Percentiles rank a stretch among this genome's conserved stretches.
These are phyloP conservation scores for Kalanchoe fedtschenkoi DNA, from an alignment of 164 flowering plant species.

Conservation along the genomic window DNA sequence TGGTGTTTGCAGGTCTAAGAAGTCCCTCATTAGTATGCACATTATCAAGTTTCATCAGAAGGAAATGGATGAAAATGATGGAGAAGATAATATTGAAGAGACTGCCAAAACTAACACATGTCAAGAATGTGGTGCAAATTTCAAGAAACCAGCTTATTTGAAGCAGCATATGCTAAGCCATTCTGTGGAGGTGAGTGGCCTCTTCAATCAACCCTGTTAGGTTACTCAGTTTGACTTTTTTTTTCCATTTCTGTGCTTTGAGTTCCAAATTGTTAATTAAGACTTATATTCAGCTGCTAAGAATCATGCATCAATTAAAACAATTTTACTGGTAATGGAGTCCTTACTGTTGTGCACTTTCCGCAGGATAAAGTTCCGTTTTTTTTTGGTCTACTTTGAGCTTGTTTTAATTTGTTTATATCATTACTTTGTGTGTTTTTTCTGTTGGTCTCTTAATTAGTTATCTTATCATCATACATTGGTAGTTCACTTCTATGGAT, in stretches of 20 bases:
- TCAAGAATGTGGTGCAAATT: conserved; percentile 60
- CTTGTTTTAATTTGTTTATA: too few relatives aligned
- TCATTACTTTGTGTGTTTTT: too few relatives aligned
- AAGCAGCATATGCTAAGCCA: conserved; percentile 83
- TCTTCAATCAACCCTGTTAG: background rate
- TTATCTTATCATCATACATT: too few relatives aligned
- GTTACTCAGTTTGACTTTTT: too few relatives aligned
- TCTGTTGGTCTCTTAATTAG: too few relatives aligned
- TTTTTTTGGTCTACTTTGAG: too few relatives aligned
- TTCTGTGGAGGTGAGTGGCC: conserved; percentile 53
- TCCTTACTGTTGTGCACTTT: background rate
- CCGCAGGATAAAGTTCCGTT: too few relatives aligned
- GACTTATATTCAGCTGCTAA: too few relatives aligned
- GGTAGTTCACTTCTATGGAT: too few relatives aligned
- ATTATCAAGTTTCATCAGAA: conserved; percentile 24
- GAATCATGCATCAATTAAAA: too few relatives aligned
- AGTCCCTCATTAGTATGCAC: conserved; percentile 42
- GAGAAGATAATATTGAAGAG: conserved; percentile 8
- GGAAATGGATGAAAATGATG: conserved; percentile 18
- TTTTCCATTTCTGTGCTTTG: too few relatives aligned
- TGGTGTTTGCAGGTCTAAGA: conserved; percentile 57
- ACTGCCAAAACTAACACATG: conserved; percentile 31
- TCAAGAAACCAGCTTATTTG: conserved; percentile 71
- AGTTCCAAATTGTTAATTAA: too few relatives aligned
- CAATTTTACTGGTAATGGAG: background rate